A percentile compares a stretch with the other conserved stretches of the same genome.
phyloP scores from a whole-genome alignment of 371 early-diverging fungal species.

The Haplosporangium sp. region DNA sequence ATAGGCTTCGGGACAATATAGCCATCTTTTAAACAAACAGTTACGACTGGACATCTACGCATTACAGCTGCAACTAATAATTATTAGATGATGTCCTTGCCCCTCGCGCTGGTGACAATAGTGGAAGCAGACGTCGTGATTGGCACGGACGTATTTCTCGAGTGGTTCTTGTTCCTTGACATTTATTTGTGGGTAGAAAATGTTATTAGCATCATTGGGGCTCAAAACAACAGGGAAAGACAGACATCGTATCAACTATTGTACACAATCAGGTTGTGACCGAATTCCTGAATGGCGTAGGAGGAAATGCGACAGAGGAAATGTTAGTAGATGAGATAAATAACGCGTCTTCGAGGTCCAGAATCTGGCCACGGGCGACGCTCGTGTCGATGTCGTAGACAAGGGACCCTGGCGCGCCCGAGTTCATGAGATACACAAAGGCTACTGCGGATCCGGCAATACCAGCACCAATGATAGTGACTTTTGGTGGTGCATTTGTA shows the following conservation, averaged over 20 bases:
- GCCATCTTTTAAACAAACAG: no score
- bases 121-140: conserved; percentile 4
- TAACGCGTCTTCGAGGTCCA: conserved; percentile 79
- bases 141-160: conserved; percentile 4
- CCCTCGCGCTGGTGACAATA: neutral
- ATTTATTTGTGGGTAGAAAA: conserved; percentile 66
- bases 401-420: conserved; percentile 71
- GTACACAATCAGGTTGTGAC: conserved; percentile 60
- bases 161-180: conserved; percentile 56
- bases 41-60: no score
- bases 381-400: conserved; percentile 73
- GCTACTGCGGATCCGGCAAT: conserved; percentile 83
- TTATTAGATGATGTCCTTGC: neutral
- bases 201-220: conserved; percentile 65
- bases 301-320: conserved; percentile 64
- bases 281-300: conserved; percentile 54
- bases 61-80: neutral
- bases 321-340: conserved; percentile 70
- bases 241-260: conserved; percentile 65
- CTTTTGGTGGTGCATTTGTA: neutral
- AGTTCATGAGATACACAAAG: conserved; percentile 71
- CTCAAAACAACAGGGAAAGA: conserved; percentile 78
- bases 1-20: no score
- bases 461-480: conserved; percentile 81
- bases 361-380: conserved; percentile 71